phyloP scores from a whole-genome alignment of 176 grass and related monocot genomes.

The Aegilops umbellulata region DNA sequence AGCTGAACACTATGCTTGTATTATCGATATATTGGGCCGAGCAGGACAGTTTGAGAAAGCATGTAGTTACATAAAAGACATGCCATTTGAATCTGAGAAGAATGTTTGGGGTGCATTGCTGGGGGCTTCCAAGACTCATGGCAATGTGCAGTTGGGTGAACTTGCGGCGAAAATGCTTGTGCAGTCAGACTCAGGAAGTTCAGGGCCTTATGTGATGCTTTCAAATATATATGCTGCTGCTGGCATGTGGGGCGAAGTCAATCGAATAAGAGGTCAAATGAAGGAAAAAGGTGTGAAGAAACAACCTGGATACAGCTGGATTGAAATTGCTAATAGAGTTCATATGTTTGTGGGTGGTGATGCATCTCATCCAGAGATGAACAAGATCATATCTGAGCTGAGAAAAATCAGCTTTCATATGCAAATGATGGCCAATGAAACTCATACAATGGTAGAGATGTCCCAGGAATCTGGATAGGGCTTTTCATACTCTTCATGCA shows the following conservation, averaged over 20 bases:
- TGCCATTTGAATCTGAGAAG: slow-evolving; percentile 68
- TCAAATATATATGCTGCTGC: slow-evolving; percentile 90
- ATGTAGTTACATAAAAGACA: slow-evolving; percentile 61
- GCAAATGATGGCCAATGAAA: slow-evolving; percentile 47
- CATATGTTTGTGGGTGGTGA: slow-evolving; percentile 82
- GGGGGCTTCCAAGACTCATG: slow-evolving; percentile 58
- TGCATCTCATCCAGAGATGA: slow-evolving; percentile 82
- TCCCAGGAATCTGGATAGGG: slow-evolving; percentile 17
- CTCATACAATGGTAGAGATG: slow-evolving; percentile 21
- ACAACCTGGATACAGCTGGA: slow-evolving; percentile 90
- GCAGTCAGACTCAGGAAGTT: slow-evolving; percentile 51
- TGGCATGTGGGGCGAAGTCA: slow-evolving; percentile 84
- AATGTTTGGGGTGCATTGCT: slow-evolving; percentile 71
- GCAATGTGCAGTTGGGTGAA: slow-evolving; percentile 78
- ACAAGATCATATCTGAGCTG: slow-evolving; percentile 52
- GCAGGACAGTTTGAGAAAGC: slow-evolving; percentile 76
- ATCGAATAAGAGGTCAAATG: slow-evolving; percentile 70
- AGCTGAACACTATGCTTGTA: slow-evolving; percentile 80
- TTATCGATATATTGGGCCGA: slow-evolving; percentile 78
- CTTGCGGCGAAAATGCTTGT: slow-evolving; percentile 74
- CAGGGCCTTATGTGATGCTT: slow-evolving; percentile 81
- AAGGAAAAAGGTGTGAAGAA: slow-evolving; percentile 87
- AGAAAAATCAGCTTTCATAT: slow-evolving; percentile 78
- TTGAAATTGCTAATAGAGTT: slow-evolving; percentile 73
- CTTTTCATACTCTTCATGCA: slow-evolving; percentile 9